Base-by-base conservation (phyloP, 495 filamentous ascomycete species). In the Entonaema liquescens region DNA sequence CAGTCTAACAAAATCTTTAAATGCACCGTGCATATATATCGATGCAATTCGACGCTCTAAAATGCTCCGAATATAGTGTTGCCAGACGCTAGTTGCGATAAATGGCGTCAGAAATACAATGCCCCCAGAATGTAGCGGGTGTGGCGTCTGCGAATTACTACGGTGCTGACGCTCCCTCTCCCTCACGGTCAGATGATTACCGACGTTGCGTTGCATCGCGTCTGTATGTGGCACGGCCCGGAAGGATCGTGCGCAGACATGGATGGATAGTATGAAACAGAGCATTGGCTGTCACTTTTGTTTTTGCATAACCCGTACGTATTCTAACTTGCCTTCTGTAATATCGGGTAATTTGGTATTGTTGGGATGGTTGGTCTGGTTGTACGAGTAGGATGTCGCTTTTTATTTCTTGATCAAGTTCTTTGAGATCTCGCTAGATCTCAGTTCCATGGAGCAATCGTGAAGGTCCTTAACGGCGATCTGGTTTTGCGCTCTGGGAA, bases 131-230 rank as follows among this genome's bases (percentile, higher is more conserved):
- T n/a, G 23, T 25, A 53, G 23, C 12, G 23, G 12, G 25, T n/a
- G 49, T 53, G 49, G 49, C 49, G 25, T 53, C 23, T 53, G 23
- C 25, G 49, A 12, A 53, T 53, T 28, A 29, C 23, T 53, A 53
- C 25, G 13, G 15, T 53, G 49, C 49, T 28, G 49, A 53, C 26
- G n/a, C 49, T 53, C 49, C 26, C 17, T 1, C 21, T 6, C 38
- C 38, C 38, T 17, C 23, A 17, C 25, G 12, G 25, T 53, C 49
- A 53, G 12, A 26, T 53, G 49, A 53, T 53, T 29, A 15, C 49
- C 26, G 49, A 53, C 25, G 23, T 29, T 53, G 49, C 49, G 49
- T 53, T 53, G 49, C 49, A 53, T 53, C 26, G 49, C 49, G 26
- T n/a, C 26, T 4, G 12, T 47, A 9, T 47, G 42, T 47, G 42